Percentiles rank a stretch among this genome's conserved stretches.
Conservation (phyloP, 169 alveolate genomes). For the Fabrea salina region DNA sequence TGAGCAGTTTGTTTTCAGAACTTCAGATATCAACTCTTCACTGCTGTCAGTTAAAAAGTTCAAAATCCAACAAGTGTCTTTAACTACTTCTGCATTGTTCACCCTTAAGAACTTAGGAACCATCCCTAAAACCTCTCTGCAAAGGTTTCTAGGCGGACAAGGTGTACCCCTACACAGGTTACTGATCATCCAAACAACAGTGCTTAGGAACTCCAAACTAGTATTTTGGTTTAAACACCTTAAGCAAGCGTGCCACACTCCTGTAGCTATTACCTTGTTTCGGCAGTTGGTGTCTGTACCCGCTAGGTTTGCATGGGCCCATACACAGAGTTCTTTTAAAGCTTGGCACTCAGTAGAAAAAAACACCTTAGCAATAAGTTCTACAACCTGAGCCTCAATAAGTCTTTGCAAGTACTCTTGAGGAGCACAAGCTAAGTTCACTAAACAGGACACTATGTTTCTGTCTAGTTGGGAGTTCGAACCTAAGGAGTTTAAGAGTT, state of each 20-base stretch:
- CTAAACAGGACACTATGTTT: not conserved
- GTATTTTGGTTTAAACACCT: not conserved
- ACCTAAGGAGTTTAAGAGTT: not conserved
- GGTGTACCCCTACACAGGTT: slow-evolving; percentile 93
- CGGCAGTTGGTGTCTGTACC: not conserved
- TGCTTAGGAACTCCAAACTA: not conserved
- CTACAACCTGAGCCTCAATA: not conserved
- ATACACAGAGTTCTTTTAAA: not conserved
- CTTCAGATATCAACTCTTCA: slow-evolving; percentile 83
- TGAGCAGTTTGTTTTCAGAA: slow-evolving; percentile 86
- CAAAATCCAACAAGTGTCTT: slow-evolving; percentile 94
- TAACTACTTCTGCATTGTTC: slow-evolving; percentile 73
- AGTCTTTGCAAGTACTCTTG: not conserved
- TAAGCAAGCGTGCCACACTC: not conserved
- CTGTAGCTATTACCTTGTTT: not conserved
- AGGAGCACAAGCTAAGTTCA: not conserved
- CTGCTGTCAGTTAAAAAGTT: slow-evolving; percentile 92
- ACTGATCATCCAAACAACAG: slow-evolving; percentile 70
- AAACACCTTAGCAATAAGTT: not conserved
- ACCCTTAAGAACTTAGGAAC: slow-evolving; percentile 72
- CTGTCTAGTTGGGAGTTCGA: not conserved
- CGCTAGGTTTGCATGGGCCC: not conserved
- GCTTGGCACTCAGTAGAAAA: not conserved
- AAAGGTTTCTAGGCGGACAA: slow-evolving; percentile 79
- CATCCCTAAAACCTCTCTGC: slow-evolving; percentile 82